Conservation (phyloP, 345 rosid genomes). For the Limnanthes douglasii region DNA sequence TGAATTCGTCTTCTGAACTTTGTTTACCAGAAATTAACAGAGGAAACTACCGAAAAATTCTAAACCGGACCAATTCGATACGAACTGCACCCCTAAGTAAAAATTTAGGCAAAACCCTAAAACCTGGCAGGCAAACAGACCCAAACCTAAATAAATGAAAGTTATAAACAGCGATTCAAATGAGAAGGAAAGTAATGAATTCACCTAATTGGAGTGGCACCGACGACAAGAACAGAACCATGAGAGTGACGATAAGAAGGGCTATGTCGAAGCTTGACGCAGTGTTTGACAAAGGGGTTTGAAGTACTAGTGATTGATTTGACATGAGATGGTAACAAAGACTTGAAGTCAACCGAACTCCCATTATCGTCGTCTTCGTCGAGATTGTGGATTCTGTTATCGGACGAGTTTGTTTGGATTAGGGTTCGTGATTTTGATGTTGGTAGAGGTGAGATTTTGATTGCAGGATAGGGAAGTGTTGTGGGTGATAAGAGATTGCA, state of each 20-base stretch:
- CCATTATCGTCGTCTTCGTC: conserved; percentile 4
- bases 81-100: too few relatives aligned
- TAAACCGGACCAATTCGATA: too few relatives aligned
- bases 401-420: conserved; percentile 5
- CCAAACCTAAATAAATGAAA: too few relatives aligned
- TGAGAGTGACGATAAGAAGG: conserved; percentile 78
- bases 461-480: conserved; percentile 7
- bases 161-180: too few relatives aligned
- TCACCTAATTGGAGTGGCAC: conserved; percentile 80
- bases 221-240: conserved; percentile 64
- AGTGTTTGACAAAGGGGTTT: conserved; percentile 83
- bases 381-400: neutral
- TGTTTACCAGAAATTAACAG: too few relatives aligned
- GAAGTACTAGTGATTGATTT: conserved; percentile 49
- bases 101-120: too few relatives aligned
- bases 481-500: too few relatives aligned
- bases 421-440: conserved; percentile 10
- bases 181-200: too few relatives aligned
- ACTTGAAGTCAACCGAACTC: conserved; percentile 3
- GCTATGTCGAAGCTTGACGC: conserved; percentile 67
- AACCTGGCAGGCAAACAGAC: too few relatives aligned
- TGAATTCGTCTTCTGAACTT: too few relatives aligned
- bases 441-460: conserved; percentile 9
- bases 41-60: too few relatives aligned
- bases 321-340: conserved; percentile 28